Conservation (phyloP, 352 stramenopile species). For the Thalassiosira livingstoniorum region DNA sequence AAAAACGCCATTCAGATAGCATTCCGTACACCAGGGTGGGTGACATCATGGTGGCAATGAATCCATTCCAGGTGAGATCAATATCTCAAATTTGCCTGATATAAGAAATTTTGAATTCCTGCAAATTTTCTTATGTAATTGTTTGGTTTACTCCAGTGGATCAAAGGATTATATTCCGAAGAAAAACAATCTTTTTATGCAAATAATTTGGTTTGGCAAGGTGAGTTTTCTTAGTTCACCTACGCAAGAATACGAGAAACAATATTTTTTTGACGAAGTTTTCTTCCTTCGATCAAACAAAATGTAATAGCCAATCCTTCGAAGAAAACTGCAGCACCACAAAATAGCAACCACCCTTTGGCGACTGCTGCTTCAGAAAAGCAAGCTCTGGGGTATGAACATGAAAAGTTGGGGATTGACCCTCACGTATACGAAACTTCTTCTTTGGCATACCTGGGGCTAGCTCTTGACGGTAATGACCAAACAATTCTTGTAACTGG, state of each 20-base stretch:
- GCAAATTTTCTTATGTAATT: not conserved
- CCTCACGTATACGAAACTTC: conserved; percentile 85
- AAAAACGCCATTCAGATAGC: conserved; percentile 87
- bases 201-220: conserved; percentile 75
- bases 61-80: conserved; percentile 66
- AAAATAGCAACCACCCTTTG: conserved; percentile 11
- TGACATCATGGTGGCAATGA: conserved; percentile 86
- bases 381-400: conserved; percentile 62
- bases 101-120: conserved; percentile 2
- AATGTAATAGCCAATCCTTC: not conserved
- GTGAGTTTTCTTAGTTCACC: too few relatives aligned
- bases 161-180: conserved; percentile 72
- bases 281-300: too few relatives aligned
- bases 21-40: conserved; percentile 96
- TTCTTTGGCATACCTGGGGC: conserved; percentile 77
- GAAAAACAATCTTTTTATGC: conserved; percentile 74
- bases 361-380: conserved; percentile 56
- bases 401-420: conserved; percentile 64
- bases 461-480: conserved; percentile 68
- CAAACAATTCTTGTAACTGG: conserved; percentile 94
- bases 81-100: not conserved
- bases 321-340: not conserved
- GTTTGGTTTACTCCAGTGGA: conserved; percentile 49
- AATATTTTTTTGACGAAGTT: not conserved
- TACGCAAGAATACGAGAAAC: too few relatives aligned